These are phyloP conservation scores for Metschnikowia shivogae DNA, from an alignment of 805 yeast genomes.

Conservation along the genomic window DNA sequence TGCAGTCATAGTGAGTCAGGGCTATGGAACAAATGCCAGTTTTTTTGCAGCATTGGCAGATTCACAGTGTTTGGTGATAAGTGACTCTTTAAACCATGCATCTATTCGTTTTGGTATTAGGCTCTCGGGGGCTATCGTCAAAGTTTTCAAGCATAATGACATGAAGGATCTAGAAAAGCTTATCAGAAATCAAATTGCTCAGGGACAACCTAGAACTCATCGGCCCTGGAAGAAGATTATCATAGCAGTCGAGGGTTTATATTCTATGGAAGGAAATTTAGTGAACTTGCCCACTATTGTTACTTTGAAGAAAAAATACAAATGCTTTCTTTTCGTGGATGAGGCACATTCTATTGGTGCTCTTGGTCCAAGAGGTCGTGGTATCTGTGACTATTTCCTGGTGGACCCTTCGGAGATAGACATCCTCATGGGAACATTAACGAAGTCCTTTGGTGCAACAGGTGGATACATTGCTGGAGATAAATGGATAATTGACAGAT, in stretches of 20 bases:
- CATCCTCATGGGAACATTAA: slow-evolving; percentile 93
- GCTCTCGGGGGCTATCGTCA: slow-evolving; percentile 87
- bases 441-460: slow-evolving; percentile 97
- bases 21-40: slow-evolving; percentile 92
- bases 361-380: slow-evolving; percentile 91
- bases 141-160: slow-evolving; percentile 89
- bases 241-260: slow-evolving; percentile 87
- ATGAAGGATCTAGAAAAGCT: slow-evolving; percentile 74
- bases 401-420: slow-evolving; percentile 75
- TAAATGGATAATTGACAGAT: slow-evolving; percentile 62
- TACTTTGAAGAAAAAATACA: slow-evolving; percentile 75
- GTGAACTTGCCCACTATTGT: slow-evolving; percentile 74
- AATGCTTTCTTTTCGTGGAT: slow-evolving; percentile 86
- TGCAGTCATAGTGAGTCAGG: slow-evolving; percentile 83
- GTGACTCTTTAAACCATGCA: slow-evolving; percentile 93
- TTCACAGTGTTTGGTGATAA: slow-evolving; percentile 82
- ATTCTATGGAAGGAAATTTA: slow-evolving; percentile 90
- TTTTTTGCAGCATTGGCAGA: slow-evolving; percentile 80
- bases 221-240: slow-evolving; percentile 92
- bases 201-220: slow-evolving; percentile 92
- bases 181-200: slow-evolving; percentile 78
- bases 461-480: slow-evolving; percentile 95
- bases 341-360: slow-evolving; percentile 99
- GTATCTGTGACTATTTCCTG: slow-evolving; percentile 90
- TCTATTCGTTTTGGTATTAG: slow-evolving; percentile 95